Evolutionary conservation across 2,329 filamentous ascomycete species (phyloP), one percentile per base, ranked within the genome.

Genomic region (Gaeumannomyces tritici): DNA sequence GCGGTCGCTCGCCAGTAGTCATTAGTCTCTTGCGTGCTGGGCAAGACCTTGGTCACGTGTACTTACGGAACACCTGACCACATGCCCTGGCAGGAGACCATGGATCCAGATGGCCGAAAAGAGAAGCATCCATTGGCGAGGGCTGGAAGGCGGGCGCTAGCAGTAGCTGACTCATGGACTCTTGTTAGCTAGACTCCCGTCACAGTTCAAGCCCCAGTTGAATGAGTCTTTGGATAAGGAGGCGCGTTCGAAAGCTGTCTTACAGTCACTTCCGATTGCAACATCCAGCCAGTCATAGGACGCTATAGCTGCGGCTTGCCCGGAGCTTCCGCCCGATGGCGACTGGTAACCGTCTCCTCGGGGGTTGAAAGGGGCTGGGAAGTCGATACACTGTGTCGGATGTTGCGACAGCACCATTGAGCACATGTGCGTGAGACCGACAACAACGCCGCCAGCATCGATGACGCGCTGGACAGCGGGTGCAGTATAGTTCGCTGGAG

Each of bases 391-490:
- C 65, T 80, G 77, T 1, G 74, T 74, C 1, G 76, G 75, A 65
- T 78, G 80, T 65, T 77, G 76, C n/a, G 54, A 55, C 11, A 55
- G 54, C 13, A 27, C 54, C 54, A 55, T 55, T 24, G 54, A 27
- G 54, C 54, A 55, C 54, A 55, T 78, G 65, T 75, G 76, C 67
- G 54, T 55, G 62, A 79, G 77, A 4, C 80, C 80, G 0, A 82
- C 71, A 2, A 83, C 67, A 9, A 79, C 68, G 0, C 83, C 85
- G 0, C 87, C 86, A 2, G 81, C 79, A 65, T 86, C 80, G 33
- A 88, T 78, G 4, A 89, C 76, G 79, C n/a, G n/a, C n/a, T n/a
- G n/a, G n/a, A n/a, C n/a, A n/a, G n/a, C n/a, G n/a, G n/a, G n/a
- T n/a, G n/a, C n/a, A n/a, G n/a, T n/a, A n/a, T n/a, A n/a, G n/a